A percentile compares a stretch with the other conserved stretches of the same genome.
These are phyloP conservation scores for Mucuna pruriens DNA, from an alignment of 306 rosid species.

Conservation along the genomic window DNA sequence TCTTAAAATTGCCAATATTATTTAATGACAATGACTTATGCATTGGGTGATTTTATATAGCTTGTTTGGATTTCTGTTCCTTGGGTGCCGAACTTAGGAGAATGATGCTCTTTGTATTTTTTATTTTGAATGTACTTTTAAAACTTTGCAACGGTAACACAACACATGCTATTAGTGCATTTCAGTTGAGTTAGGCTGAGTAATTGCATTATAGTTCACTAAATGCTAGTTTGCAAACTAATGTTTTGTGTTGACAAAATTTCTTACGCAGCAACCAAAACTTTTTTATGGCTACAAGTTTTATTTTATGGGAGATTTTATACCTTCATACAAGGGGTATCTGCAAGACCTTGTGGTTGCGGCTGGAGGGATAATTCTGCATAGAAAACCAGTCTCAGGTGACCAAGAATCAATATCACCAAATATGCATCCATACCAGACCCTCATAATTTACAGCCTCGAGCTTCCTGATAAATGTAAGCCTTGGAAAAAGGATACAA, in stretches of 20 bases:
- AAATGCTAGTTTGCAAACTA: constrained; percentile 19
- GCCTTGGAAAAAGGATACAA: constrained; percentile 41
- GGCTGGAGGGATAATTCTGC: constrained; percentile 87
- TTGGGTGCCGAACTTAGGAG: neutral
- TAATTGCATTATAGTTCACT: neutral
- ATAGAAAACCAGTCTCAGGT: constrained; percentile 73
- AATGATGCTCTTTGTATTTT: neutral
- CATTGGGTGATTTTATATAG: neutral
- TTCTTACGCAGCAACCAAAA: constrained; percentile 76
- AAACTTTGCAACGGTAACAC: neutral
- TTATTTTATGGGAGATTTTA: constrained; percentile 75
- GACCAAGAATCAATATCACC: constrained; percentile 35
- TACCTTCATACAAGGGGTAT: constrained; percentile 75
- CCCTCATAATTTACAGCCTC: constrained; percentile 70
- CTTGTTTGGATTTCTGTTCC: neutral
- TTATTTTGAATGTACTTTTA: neutral
- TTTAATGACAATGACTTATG: neutral
- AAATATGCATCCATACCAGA: constrained; percentile 46
- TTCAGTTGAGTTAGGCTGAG: constrained; percentile 18
- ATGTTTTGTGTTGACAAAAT: constrained; percentile 20
- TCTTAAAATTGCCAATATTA: neutral
- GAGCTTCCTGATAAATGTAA: constrained; percentile 68
- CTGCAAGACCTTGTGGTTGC: constrained; percentile 80
- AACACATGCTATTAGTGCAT: constrained; percentile 5
- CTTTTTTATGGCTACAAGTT: constrained; percentile 77